Evolutionary conservation across 1,139 yeast species (phyloP).

Genomic region (Scheffersomyces titani): DNA sequence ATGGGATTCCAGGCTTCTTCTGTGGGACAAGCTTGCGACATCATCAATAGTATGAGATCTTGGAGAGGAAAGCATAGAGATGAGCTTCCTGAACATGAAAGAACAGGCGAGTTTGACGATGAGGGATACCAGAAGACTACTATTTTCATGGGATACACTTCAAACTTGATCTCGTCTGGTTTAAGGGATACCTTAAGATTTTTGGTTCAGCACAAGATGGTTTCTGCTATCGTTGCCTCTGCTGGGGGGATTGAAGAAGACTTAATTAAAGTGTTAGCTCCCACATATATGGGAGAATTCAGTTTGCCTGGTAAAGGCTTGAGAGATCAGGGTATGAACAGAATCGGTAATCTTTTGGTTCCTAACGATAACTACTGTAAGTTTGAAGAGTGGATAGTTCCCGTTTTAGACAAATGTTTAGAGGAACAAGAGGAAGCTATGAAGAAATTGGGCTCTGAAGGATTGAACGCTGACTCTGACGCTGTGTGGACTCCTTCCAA

Average conservation of each 20-base stretch:
- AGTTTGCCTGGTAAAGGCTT: constrained; percentile 74
- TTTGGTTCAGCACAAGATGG: constrained; percentile 91
- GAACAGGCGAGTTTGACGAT: constrained; percentile 76
- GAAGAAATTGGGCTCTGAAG: constrained; percentile 59
- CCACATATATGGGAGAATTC: constrained; percentile 93
- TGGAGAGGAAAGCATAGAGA: constrained; percentile 85
- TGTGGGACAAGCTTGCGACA: constrained; percentile 83
- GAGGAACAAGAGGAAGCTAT: constrained; percentile 83
- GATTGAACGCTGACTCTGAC: constrained; percentile 44
- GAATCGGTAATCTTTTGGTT: constrained; percentile 94
- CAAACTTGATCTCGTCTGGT: constrained; percentile 95
- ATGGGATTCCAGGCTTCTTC: constrained; percentile 99
- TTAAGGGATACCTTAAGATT: constrained; percentile 86
- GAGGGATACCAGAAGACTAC: constrained; percentile 84
- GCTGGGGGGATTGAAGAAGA: constrained; percentile 99
- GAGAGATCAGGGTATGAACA: constrained; percentile 94
- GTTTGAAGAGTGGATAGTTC: constrained; percentile 98
- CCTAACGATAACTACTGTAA: constrained; percentile 97
- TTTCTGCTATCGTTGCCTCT: constrained; percentile 89
- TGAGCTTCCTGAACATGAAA: constrained; percentile 66
- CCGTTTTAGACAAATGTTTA: constrained; percentile 80
- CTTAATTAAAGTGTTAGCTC: constrained; percentile 91
- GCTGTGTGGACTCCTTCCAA: constrained; percentile 90
- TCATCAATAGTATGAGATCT: constrained; percentile 83
- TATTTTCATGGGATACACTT: constrained; percentile 92